Evolutionary conservation across 768 basidiomycete genomes (phyloP), one percentile per base, ranked within the genome.

Genomic region (Tylopilus subfusipes): DNA sequence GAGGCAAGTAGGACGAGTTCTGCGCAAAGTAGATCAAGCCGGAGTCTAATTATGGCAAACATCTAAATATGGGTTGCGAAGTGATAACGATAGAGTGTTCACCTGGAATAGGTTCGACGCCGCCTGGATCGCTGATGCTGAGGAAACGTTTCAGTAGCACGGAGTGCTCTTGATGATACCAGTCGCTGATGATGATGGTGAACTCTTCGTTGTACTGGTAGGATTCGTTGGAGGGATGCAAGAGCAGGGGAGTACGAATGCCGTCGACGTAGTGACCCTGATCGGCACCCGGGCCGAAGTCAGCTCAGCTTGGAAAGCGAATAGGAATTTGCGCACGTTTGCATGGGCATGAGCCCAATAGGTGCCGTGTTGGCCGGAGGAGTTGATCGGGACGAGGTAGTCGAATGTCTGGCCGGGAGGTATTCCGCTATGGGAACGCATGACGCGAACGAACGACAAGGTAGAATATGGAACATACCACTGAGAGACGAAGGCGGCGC

Each of bases 251-350:
- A 0, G 93, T 79, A n/a, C 94, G 86, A 2, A 98, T 79, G 21
- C 96, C 95, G 61, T 98, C 95, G 45, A 90, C 87, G 63, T 97
- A 96, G 77, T 94, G 90, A 19, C 92, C 90, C 83, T 86, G 60
- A 33, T 7, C 16, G 33, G 33, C 4, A 13, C 12, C 10, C 4
- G 55, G 24, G 42, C 42, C 13, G 27, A 40, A 33, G 39, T 60
- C 4, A 48, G 55, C 8, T 1, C 14, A 13, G 12, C 6, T n/a
- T n/a, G 3, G 0, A n/a, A 31, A 34, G 3, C 3, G 7, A 9
- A 40, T n/a, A 13, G 22, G 22, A 2, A 19, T 7, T 19, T 2
- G 11, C 57, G 10, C 19, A 72, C 78, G 40, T 63, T 81, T 43
- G 82, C 71, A 64, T 93, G 88, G 0, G 83, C 79, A 55, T 91